Evolutionary conservation across 768 basidiomycete species (phyloP).

Genomic region (Suillus subalutaceus): DNA sequence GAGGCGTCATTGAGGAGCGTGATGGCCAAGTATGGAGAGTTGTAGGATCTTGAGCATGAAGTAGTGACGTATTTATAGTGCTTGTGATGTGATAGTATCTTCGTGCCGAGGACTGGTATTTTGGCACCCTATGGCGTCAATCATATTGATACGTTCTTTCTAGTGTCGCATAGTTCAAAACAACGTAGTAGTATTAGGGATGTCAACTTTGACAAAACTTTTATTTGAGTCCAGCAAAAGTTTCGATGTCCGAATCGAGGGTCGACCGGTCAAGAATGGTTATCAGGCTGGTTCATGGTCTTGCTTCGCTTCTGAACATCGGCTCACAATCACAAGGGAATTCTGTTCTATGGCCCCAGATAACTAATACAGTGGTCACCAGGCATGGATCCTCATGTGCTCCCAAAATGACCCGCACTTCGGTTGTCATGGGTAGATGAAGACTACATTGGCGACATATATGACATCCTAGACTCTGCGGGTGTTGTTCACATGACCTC

Average conservation of each 20-base stretch:
- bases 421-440: neutral
- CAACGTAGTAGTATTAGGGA: neutral
- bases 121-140: neutral
- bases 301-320: neutral
- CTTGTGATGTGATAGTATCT: neutral
- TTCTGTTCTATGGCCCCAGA: neutral
- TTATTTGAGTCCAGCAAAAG: neutral
- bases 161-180: neutral
- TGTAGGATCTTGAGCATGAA: constrained; percentile 11
- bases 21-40: constrained; percentile 29
- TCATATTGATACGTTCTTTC: neutral
- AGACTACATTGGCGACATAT: neutral
- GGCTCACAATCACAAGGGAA: neutral
- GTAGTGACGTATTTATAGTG: neutral
- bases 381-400: neutral
- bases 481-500: neutral
- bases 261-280: neutral
- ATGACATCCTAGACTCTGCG: neutral
- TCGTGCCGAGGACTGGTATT: neutral
- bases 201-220: neutral
- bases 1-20: constrained; percentile 26
- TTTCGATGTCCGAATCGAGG: neutral
- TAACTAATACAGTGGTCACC: neutral
- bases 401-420: neutral
- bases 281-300: neutral